These are phyloP conservation scores for Paecilomyces variotii DNA, from an alignment of 2,329 filamentous ascomycete genomes.

Conservation along the genomic window DNA sequence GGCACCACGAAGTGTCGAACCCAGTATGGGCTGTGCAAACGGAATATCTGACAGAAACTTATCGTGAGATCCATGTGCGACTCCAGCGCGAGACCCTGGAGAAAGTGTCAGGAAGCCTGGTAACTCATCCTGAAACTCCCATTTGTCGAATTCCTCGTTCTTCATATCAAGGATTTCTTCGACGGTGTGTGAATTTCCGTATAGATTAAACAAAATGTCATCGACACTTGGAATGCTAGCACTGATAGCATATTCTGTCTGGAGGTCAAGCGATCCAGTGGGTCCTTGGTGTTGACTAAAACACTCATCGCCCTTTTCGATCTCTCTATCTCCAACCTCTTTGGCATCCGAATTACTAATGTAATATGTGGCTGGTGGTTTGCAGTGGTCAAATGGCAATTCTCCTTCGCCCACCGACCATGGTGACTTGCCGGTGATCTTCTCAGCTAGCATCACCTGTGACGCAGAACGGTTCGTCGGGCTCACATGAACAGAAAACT, in stretches of 20 bases:
- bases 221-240: not conserved
- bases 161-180: not conserved
- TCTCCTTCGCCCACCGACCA: too few relatives aligned
- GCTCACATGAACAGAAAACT: too few relatives aligned
- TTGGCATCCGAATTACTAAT: not conserved
- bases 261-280: not conserved
- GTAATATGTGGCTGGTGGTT: not conserved
- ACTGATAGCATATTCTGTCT: not conserved
- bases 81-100: not conserved
- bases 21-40: not conserved
- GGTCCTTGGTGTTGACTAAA: not conserved
- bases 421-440: too few relatives aligned
- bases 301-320: not conserved
- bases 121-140: not conserved
- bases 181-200: not conserved
- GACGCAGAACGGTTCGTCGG: too few relatives aligned
- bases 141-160: not conserved
- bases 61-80: not conserved
- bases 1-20: not conserved
- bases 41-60: not conserved
- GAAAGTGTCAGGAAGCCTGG: not conserved
- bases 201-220: not conserved
- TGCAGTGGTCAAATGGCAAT: not conserved
- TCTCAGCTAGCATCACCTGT: too few relatives aligned
- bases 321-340: not conserved